Conservation (phyloP, 208 protist species). For the Crithidia expoeki region DNA sequence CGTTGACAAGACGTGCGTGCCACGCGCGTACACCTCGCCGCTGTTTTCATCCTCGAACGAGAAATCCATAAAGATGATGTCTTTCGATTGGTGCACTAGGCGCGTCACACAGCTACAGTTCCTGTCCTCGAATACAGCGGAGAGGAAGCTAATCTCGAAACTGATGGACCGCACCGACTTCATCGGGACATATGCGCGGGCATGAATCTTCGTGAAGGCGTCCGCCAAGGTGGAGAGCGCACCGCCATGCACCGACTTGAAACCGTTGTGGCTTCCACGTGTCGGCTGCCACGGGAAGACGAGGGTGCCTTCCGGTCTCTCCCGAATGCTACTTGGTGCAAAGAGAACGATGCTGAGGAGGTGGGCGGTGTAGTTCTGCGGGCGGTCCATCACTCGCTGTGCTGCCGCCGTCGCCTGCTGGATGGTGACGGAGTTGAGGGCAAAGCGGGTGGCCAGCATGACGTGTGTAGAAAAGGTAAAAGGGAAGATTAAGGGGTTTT, state of each 20-base stretch:
- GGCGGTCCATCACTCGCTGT: slow-evolving; percentile 36
- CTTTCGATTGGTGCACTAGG: slow-evolving; percentile 43
- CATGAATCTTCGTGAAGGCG: slow-evolving; percentile 81
- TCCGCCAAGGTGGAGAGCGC: slow-evolving; percentile 83
- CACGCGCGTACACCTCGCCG: slow-evolving; percentile 70
- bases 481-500: not conserved
- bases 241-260: slow-evolving; percentile 87
- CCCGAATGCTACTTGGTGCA: slow-evolving; percentile 43
- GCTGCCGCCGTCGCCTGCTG: slow-evolving; percentile 44
- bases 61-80: slow-evolving; percentile 73
- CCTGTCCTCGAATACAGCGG: slow-evolving; percentile 66
- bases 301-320: slow-evolving; percentile 45
- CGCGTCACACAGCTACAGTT: slow-evolving; percentile 77
- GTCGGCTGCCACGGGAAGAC: slow-evolving; percentile 71
- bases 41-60: slow-evolving; percentile 69
- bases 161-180: slow-evolving; percentile 49
- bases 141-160: slow-evolving; percentile 87
- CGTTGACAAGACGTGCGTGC: slow-evolving; percentile 68
- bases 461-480: not conserved
- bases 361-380: slow-evolving; percentile 49
- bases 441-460: slow-evolving; percentile 30
- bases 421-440: slow-evolving; percentile 22
- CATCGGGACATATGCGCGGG: slow-evolving; percentile 30
- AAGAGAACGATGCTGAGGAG: slow-evolving; percentile 72
- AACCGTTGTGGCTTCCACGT: slow-evolving; percentile 63